These are phyloP conservation scores for Fusarium dlaminii DNA, from an alignment of 2,329 filamentous ascomycete species.

Conservation along the genomic window DNA sequence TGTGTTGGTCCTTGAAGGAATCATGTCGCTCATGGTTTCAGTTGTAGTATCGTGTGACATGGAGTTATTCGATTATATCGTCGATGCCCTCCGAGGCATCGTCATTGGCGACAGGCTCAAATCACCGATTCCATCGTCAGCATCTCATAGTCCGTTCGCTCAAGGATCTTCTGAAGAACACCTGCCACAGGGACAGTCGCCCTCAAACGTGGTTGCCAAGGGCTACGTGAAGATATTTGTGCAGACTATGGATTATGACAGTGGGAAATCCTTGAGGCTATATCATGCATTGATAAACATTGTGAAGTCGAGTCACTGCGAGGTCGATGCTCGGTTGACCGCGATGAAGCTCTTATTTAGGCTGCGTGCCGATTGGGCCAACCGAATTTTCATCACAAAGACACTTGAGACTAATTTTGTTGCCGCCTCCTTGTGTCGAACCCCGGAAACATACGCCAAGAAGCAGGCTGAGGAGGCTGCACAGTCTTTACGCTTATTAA, in stretches of 20 bases:
- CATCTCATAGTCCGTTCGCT: conserved; percentile 37
- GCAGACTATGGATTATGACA: conserved; percentile 72
- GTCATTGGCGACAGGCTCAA: conserved; percentile 59
- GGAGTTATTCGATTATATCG: conserved; percentile 67
- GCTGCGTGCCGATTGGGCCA: conserved; percentile 82
- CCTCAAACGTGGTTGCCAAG: conserved; percentile 75
- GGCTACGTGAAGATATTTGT: conserved; percentile 82
- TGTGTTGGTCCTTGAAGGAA: conserved; percentile 69
- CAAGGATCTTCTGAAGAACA: conserved; percentile 33
- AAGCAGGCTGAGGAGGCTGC: conserved; percentile 63
- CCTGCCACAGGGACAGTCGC: conserved; percentile 56
- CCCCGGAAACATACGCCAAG: conserved; percentile 60
- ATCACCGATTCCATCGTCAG: conserved; percentile 51
- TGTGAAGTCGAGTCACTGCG: conserved; percentile 66
- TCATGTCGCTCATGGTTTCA: conserved; percentile 71
- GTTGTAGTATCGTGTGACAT: conserved; percentile 69
- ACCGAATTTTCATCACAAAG: conserved; percentile 76
- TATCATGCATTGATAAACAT: conserved; percentile 73
- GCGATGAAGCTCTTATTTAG: conserved; percentile 84
- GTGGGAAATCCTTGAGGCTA: conserved; percentile 69
- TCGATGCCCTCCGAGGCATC: conserved; percentile 62
- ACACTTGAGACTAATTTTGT: conserved; percentile 78
- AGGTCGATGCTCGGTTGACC: conserved; percentile 75
- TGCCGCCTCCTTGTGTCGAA: conserved; percentile 76
- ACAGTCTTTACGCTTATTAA: conserved; percentile 54